Evolutionary conservation across 345 rosid genomes (phyloP), one percentile per base, ranked within the genome.

Genomic region (Combretum micranthum): DNA sequence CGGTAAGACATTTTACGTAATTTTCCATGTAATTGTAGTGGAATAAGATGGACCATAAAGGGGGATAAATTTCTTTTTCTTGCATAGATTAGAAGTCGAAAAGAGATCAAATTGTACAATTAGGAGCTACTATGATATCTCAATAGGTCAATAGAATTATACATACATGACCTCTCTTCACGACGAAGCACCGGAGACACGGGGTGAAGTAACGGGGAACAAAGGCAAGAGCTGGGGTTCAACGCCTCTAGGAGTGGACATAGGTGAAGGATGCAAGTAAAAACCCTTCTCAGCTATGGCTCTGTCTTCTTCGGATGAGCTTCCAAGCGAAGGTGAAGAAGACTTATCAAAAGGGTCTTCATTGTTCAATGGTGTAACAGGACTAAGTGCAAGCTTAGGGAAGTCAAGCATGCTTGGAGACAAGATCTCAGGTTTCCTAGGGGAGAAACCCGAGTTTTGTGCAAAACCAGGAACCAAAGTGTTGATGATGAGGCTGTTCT

Each of bases 381-480:
- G 97, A 46, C 96, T 89, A 16, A 93, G 88, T 0, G 85, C 83
- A 12, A 93, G 86, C 65, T 81, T 90, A 0, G 99, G 97, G 66
- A 93, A 93, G 22, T 89, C 94, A 47, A 93, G 96, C 83, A 85
- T 62, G 67, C 95, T 87, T 15, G 99, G 99, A 15, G 99, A 93
- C 69, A 89, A 60, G 70, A 89, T 81, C 75, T 89, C 99, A 23
- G 61, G 65, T 56, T 79, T 82, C 48, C 88, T 72, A 11, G 96
- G 91, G 21, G 96, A 87, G 71, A 82, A 77, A 56, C 77, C 72
- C 1, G 67, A 60, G 42, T 23, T 46, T 44, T 39, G 64, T 2
- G 76, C 74, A 64, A 65, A 61, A 47, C 59, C 60, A 4, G 85
- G 86, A 64, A 84, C 39, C 60, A 86, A 75, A 44, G 96, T 85